A percentile compares a stretch with the other conserved stretches of the same genome.
These are phyloP conservation scores for Dendrothele bispora DNA, from an alignment of 768 basidiomycete genomes.

Conservation along the genomic window DNA sequence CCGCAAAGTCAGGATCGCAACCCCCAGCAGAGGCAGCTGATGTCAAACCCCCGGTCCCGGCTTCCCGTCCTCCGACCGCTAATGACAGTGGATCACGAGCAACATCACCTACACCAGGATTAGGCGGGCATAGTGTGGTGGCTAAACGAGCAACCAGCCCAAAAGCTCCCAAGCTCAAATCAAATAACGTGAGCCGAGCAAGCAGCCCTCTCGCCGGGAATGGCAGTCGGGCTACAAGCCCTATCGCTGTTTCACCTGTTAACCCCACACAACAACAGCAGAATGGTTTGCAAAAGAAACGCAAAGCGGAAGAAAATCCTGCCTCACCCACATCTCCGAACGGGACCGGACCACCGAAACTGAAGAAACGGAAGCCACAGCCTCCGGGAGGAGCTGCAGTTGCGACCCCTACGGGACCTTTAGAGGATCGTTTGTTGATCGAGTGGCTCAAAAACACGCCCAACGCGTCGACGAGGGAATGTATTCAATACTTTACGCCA, in stretches of 20 bases:
- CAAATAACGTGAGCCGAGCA: slow-evolving; percentile 48
- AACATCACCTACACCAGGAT: slow-evolving; percentile 56
- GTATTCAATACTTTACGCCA: slow-evolving; percentile 77
- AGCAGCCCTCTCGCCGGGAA: slow-evolving; percentile 34
- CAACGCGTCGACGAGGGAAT: slow-evolving; percentile 75
- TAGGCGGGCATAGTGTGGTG: slow-evolving; percentile 77
- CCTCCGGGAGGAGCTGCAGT: slow-evolving; percentile 27
- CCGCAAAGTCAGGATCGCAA: slow-evolving; percentile 45
- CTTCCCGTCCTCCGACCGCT: no score
- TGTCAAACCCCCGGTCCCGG: not conserved
- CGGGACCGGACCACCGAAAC: slow-evolving; percentile 49
- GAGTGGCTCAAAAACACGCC: slow-evolving; percentile 73
- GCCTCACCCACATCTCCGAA: slow-evolving; percentile 26
- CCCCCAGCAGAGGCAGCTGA: slow-evolving; percentile 1
- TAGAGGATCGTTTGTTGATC: slow-evolving; percentile 66
- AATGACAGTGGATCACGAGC: slow-evolving; percentile 48
- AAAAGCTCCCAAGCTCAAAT: slow-evolving; percentile 61
- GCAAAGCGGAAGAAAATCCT: slow-evolving; percentile 45
- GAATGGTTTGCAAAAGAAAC: slow-evolving; percentile 28
- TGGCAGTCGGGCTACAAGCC: slow-evolving; percentile 45
- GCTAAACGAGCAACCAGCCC: slow-evolving; percentile 87
- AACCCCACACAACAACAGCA: no score
- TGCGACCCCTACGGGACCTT: slow-evolving; percentile 50
- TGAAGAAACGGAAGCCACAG: slow-evolving; percentile 42
- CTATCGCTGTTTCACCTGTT: slow-evolving; percentile 24